phyloP scores from a whole-genome alignment of 768 basidiomycete species.

The Russula foetens region DNA sequence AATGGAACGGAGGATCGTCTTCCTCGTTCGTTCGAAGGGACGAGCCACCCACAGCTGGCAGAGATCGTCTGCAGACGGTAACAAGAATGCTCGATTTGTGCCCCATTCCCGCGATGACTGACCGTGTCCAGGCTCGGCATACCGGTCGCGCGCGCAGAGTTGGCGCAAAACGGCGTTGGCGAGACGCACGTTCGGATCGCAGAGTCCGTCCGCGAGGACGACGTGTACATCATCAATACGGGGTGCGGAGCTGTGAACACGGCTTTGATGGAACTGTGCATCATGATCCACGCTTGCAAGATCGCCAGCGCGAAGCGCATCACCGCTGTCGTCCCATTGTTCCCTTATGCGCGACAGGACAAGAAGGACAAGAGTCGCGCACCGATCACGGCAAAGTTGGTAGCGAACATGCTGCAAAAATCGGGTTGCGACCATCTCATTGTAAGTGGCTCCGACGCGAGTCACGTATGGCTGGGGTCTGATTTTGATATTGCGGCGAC shows the following conservation, averaged over 20 bases:
- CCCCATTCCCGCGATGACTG: background rate
- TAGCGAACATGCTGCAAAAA: constrained; percentile 94
- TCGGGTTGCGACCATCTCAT: constrained; percentile 96
- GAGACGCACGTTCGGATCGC: constrained; percentile 88
- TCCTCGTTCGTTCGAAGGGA: constrained; percentile 46
- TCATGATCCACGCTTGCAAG: constrained; percentile 99
- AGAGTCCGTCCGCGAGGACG: constrained; percentile 95
- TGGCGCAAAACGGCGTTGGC: constrained; percentile 82
- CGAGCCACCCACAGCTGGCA: constrained; percentile 92
- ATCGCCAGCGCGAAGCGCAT: constrained; percentile 98
- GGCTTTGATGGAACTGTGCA: constrained; percentile 94
- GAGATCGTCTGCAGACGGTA: constrained; percentile 91
- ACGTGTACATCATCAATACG: constrained; percentile 98
- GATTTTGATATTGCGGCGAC: background rate
- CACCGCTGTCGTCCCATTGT: constrained; percentile 96
- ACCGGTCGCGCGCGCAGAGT: constrained; percentile 78
- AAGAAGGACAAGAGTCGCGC: constrained; percentile 99
- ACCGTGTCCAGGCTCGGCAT: constrained; percentile 66
- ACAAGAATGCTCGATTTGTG: constrained; percentile 17
- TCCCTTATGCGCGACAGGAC: constrained; percentile 96
- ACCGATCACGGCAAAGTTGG: constrained; percentile 95
- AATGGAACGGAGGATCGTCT: background rate
- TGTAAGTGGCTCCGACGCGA: constrained; percentile 39
- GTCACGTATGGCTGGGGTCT: background rate
- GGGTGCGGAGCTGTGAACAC: constrained; percentile 84